These are phyloP conservation scores for Przewalskia tangutica DNA, from an alignment of 257 asterid genomes.

Conservation along the genomic window DNA sequence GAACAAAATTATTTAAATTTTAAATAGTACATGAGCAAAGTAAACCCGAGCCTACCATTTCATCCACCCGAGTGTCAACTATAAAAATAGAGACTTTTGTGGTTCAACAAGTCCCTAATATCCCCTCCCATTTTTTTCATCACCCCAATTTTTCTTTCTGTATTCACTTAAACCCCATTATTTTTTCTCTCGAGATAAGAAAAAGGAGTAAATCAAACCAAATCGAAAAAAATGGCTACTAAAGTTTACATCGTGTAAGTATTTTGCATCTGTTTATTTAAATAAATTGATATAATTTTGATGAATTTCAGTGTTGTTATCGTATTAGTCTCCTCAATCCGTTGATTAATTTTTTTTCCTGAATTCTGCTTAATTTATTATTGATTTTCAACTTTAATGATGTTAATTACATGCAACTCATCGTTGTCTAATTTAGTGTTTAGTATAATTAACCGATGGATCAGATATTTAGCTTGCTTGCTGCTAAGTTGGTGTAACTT, in stretches of 20 bases:
- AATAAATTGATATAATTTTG: not conserved
- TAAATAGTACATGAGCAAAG: too few species aligned
- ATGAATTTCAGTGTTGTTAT: not conserved
- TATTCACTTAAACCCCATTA: not conserved
- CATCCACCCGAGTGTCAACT: too few species aligned
- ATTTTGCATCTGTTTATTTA: not conserved
- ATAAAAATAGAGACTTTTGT: too few species aligned
- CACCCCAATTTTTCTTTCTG: too few species aligned
- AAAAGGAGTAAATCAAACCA: not conserved
- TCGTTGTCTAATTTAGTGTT: not conserved
- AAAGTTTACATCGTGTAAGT: conserved; percentile 66
- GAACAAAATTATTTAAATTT: too few species aligned
- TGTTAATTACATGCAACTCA: not conserved
- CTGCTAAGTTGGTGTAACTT: not conserved
- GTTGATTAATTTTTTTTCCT: not conserved
- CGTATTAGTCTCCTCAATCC: not conserved
- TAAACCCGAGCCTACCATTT: too few species aligned
- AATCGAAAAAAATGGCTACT: conserved; percentile 38
- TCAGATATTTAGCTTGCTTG: not conserved
- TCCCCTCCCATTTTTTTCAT: too few species aligned
- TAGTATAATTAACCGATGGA: not conserved
- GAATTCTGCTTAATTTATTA: not conserved
- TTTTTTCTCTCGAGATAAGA: not conserved
- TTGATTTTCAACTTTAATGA: not conserved
- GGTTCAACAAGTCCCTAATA: too few species aligned